Evolutionary conservation across 225 moss, liverwort and hornwort genomes (phyloP).

Genomic region (Pleurozium schreberi): DNA sequence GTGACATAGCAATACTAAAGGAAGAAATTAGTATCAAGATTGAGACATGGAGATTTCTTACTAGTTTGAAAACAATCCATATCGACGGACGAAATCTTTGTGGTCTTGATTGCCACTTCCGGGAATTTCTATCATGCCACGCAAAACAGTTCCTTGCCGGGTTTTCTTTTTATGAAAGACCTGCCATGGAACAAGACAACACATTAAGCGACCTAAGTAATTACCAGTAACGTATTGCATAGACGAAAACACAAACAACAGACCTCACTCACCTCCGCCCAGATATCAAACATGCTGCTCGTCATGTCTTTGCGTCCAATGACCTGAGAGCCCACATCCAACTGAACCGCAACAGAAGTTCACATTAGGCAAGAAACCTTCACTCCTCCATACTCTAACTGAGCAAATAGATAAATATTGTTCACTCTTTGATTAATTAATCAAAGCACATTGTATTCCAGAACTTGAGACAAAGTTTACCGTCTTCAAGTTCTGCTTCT

Average conservation of each 20-base stretch:
- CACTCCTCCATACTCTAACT: neutral
- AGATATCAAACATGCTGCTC: conserved; percentile 68
- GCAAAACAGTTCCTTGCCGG: conserved; percentile 22
- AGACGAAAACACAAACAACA: neutral
- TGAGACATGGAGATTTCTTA: conserved; percentile 16
- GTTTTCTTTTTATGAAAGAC: conserved; percentile 55
- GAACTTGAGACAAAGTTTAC: conserved; percentile 9
- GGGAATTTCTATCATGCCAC: conserved; percentile 34
- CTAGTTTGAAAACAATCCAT: conserved; percentile 73
- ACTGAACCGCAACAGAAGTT: conserved; percentile 24
- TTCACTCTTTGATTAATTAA: neutral
- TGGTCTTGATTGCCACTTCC: conserved; percentile 40
- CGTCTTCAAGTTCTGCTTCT: conserved; percentile 65
- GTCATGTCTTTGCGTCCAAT: conserved; percentile 91
- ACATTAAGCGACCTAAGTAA: neutral
- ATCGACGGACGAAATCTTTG: conserved; percentile 65
- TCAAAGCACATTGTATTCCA: neutral
- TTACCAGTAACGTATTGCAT: neutral
- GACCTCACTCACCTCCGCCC: conserved; percentile 64
- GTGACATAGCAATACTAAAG: neutral
- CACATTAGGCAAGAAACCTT: neutral
- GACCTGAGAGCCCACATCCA: conserved; percentile 65
- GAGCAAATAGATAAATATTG: neutral
- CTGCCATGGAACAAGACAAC: conserved; percentile 15
- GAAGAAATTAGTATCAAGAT: neutral